Conservation (phyloP, 2,329 filamentous ascomycete species). For the Diplodia mutila region DNA sequence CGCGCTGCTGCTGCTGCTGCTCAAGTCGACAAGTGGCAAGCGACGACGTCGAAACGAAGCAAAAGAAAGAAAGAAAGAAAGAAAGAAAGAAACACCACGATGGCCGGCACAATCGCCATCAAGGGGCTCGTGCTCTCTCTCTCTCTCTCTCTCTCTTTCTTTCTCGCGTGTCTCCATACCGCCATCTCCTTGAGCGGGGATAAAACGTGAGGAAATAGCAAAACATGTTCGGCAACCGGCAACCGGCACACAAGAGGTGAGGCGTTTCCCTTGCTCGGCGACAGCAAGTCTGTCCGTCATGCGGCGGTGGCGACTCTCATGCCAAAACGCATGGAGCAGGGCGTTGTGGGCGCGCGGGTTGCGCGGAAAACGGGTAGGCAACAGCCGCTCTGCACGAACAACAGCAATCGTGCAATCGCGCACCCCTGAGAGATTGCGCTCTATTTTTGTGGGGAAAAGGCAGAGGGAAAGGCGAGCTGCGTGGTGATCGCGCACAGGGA, state of each 20-base stretch:
- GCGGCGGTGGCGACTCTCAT: neutral
- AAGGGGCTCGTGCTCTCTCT: too few relatives aligned
- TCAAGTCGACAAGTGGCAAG: neutral
- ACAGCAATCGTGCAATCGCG: neutral
- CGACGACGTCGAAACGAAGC: neutral
- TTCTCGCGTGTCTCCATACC: too few relatives aligned
- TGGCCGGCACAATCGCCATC: too few relatives aligned
- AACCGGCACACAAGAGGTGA: too few relatives aligned
- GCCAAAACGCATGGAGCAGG: neutral
- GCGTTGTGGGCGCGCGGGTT: neutral
- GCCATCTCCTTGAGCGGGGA: too few relatives aligned
- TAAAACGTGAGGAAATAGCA: too few relatives aligned
- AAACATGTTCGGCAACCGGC: too few relatives aligned
- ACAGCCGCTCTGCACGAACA: neutral
- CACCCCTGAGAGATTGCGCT: slow-evolving; percentile 28
- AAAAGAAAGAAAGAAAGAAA: neutral
- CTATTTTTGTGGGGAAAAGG: neutral
- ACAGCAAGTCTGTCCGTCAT: too few relatives aligned
- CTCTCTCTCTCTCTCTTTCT: too few relatives aligned
- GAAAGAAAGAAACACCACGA: neutral
- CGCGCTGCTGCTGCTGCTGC: neutral
- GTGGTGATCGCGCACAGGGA: too few relatives aligned
- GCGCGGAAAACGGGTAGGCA: neutral
- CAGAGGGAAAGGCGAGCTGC: neutral
- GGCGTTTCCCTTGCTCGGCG: too few relatives aligned